phyloP scores from a whole-genome alignment of 768 basidiomycete genomes.

The Candolleomyces efflorescens region DNA sequence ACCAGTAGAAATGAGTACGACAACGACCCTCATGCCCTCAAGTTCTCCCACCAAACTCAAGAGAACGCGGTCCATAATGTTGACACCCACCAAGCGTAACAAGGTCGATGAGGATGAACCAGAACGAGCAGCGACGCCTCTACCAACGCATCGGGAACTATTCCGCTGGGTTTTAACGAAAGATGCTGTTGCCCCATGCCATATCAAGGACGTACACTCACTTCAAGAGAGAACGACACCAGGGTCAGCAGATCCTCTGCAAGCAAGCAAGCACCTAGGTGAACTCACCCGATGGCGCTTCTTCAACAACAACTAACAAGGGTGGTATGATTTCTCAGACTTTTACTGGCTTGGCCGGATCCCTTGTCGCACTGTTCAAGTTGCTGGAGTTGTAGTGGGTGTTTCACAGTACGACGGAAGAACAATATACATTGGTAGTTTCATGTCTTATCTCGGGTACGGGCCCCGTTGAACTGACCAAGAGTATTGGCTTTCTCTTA shows the following conservation, averaged over 20 bases:
- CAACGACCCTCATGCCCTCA: no score
- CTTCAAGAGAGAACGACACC: neutral
- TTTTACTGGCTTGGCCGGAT: conserved; percentile 70
- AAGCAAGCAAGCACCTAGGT: neutral
- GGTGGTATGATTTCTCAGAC: conserved; percentile 26
- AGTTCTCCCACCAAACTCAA: neutral
- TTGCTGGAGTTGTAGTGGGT: conserved; percentile 65
- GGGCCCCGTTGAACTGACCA: neutral
- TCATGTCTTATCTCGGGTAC: neutral
- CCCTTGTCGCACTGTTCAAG: conserved; percentile 60
- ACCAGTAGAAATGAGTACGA: no score
- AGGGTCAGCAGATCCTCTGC: neutral
- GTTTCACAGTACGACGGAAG: conserved; percentile 56
- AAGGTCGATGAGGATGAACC: neutral
- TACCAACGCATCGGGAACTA: neutral
- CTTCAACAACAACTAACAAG: no score
- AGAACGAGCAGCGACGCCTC: neutral
- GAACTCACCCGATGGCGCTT: no score
- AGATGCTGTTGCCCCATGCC: neutral
- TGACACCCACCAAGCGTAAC: neutral
- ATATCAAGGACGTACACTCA: neutral
- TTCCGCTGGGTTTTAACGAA: neutral
- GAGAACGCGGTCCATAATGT: neutral
- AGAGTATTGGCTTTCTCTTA: conserved; percentile 20
- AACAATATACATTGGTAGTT: conserved; percentile 54